Conservation (phyloP, 2,329 filamentous ascomycete species). For the Monosporascus sp. region DNA sequence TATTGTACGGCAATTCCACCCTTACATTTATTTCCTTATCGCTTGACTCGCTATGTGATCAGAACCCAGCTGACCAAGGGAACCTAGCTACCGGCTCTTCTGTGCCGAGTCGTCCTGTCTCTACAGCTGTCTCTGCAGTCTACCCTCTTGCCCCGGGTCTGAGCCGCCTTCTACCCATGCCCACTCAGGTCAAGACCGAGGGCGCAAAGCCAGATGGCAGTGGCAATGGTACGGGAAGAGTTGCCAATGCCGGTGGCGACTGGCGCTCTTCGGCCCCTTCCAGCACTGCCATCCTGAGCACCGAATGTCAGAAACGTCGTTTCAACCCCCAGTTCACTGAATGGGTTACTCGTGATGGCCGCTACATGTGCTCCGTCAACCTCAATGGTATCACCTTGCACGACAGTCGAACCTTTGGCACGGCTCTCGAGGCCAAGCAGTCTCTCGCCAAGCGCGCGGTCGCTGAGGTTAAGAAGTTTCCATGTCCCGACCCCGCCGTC, state of each 20-base stretch:
- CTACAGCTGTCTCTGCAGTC: too few species aligned
- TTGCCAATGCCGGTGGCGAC: neutral
- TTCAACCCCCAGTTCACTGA: constrained; percentile 24
- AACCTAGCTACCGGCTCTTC: too few species aligned
- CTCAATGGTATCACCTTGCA: constrained; percentile 10
- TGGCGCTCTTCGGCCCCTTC: neutral
- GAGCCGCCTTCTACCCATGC: neutral
- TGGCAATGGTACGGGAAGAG: neutral
- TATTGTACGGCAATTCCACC: neutral
- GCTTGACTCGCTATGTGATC: too few species aligned
- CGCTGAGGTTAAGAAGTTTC: constrained; percentile 5
- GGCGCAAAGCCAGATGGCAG: neutral
- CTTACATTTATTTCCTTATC: too few species aligned
- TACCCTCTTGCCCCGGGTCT: constrained; percentile 4
- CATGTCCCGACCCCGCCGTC: constrained; percentile 1
- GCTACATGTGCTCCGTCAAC: constrained; percentile 15
- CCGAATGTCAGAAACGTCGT: constrained; percentile 20
- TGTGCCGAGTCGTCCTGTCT: too few species aligned
- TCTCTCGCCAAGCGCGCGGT: constrained; percentile 12
- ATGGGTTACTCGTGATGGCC: constrained; percentile 3
- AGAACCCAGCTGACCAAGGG: too few species aligned
- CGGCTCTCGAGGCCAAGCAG: constrained; percentile 16
- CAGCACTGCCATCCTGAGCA: constrained; percentile 5
- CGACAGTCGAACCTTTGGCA: constrained; percentile 6
- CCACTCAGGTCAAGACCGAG: neutral